Base-by-base conservation (phyloP, 1,139 yeast genomes). In the Kazachstania sp. region DNA sequence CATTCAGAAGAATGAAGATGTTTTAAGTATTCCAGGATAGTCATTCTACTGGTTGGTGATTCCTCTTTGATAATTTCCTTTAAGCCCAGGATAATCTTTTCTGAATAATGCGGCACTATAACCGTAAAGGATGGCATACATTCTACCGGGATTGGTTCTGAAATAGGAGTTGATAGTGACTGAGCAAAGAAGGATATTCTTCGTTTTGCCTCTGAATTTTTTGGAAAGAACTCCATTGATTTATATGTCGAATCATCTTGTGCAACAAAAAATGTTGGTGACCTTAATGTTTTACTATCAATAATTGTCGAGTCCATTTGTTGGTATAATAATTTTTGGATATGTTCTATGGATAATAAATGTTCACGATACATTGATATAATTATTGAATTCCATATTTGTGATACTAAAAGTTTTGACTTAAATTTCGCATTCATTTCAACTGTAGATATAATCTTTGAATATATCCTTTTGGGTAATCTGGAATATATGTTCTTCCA, bases 121-220 rank as follows among this genome's bases (percentile, higher is more conserved):
- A 87, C 95, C 0, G 95, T 83, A 55, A 87, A 86, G 0, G 83
- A 64, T 0, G 96, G 95, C 80, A 86, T 79, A n/a, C 83, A 72
- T 47, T 79, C 79, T 1, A 83, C 78, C 0, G 90, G 80, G 13
- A 74, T 67, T 0, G 94, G 84, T 49, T 82, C 90, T 0, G 86
- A 83, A 41, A 87, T 73, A 0, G 92, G 83, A 0, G 88, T 81
- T 0, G 95, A 78, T 43, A 87, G 64, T 0, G 95, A 85, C 60
- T 86, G 95, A 0, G 96, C 95, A 72, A 87, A 87, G 58, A 84
- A 87, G 0, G 94, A 81, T 2, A 87, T 77, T 46, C 96, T 71
- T 56, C 96, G 69, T 58, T 84, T 83, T 0, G 95, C 94, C 60
- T 86, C 95, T 6, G 83, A 76, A 67, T 88, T 95, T 45, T 77